Conservation (phyloP, 2,329 filamentous ascomycete species). For the Claviceps quebecensis region DNA sequence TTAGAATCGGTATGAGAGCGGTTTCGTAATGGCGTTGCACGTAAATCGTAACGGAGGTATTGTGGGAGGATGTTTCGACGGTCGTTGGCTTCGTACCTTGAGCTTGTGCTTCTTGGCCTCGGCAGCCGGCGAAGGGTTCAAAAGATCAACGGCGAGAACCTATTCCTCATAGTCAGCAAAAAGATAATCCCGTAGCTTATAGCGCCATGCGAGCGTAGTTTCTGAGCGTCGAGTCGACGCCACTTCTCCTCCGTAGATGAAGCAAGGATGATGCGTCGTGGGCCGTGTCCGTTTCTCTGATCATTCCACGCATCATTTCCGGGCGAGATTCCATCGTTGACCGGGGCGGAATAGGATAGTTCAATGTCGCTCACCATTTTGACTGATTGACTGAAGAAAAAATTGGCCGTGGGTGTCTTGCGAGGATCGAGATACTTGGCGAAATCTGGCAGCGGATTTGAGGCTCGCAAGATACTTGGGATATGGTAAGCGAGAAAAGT, state of each 20-base stretch:
- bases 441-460: constrained; percentile 44
- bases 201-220: background rate
- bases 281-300: background rate
- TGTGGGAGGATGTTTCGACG: constrained; percentile 4
- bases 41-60: constrained; percentile 6
- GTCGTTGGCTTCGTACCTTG: constrained; percentile 54
- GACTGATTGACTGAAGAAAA: constrained; percentile 36
- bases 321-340: constrained; percentile 9
- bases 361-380: constrained; percentile 50
- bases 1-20: background rate
- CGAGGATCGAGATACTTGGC: constrained; percentile 34
- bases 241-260: constrained; percentile 6
- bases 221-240: constrained; percentile 7
- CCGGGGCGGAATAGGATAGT: constrained; percentile 6
- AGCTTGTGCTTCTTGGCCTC: constrained; percentile 99
- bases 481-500: constrained; percentile 36
- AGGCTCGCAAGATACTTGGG: constrained; percentile 35
- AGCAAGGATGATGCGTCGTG: constrained; percentile 10
- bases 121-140: constrained; percentile 95
- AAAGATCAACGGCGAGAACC: constrained; percentile 99
- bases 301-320: constrained; percentile 6
- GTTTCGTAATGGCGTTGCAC: background rate
- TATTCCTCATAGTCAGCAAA: constrained; percentile 39
- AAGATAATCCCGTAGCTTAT: background rate
- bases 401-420: constrained; percentile 28